Percentiles rank a stretch among this genome's conserved stretches.
Conservation (phyloP, 78 protist genomes). For the Planoprotostelium fungivorum region DNA sequence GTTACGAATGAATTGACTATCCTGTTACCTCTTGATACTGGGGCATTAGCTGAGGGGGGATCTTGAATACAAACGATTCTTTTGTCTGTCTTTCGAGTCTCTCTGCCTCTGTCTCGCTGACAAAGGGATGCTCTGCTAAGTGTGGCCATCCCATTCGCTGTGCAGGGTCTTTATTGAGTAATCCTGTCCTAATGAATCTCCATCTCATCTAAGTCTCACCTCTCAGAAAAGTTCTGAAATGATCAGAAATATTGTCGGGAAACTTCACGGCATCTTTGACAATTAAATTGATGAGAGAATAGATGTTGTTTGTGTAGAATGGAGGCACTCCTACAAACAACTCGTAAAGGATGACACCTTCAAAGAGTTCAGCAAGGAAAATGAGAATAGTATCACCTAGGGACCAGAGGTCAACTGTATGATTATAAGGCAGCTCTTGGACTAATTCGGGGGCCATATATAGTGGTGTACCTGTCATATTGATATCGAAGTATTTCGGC, state of each 20-base stretch:
- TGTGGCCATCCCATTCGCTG: conserved; percentile 81
- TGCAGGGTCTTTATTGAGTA: conserved; percentile 70
- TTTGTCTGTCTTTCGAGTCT: not conserved
- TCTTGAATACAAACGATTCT: no score
- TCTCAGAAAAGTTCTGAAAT: conserved; percentile 30
- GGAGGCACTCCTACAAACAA: conserved; percentile 85
- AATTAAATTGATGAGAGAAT: conserved; percentile 60
- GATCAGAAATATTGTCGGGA: conserved; percentile 44
- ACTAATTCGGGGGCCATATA: conserved; percentile 94
- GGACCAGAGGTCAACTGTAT: conserved; percentile 92
- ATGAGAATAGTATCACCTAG: no score
- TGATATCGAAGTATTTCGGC: not conserved
- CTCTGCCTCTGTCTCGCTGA: conserved; percentile 3
- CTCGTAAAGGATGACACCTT: conserved; percentile 81
- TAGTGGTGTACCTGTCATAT: conserved; percentile 77
- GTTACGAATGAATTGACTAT: no score
- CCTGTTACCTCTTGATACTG: no score
- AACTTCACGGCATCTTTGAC: conserved; percentile 56
- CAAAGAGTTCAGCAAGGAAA: not conserved
- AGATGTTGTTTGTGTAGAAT: conserved; percentile 78
- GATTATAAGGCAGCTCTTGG: conserved; percentile 86
- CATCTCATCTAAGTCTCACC: not conserved
- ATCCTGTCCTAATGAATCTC: conserved; percentile 19
- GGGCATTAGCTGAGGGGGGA: no score
- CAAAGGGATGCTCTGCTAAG: conserved; percentile 73